Evolutionary conservation across 192 early-diverging fungal genomes (phyloP), one percentile per base, ranked within the genome.

Genomic region (Linderina pennispora): DNA sequence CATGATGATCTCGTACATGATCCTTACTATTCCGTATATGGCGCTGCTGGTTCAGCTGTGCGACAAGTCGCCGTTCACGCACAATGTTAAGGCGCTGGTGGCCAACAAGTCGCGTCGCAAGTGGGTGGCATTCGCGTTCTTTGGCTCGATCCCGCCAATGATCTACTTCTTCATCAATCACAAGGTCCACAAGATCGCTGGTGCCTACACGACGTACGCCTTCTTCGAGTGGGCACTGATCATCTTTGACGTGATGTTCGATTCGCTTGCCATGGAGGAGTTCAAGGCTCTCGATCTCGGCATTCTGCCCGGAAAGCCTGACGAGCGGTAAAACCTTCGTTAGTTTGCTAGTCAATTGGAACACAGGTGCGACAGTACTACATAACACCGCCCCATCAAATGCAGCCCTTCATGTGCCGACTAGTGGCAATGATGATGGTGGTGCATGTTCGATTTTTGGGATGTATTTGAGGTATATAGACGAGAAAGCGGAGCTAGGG

Each of bases 191-290:
- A 59, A 53, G 38, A 64, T 90, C 35, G 71, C 83, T 32, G 85
- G 84, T 65, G 88, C 88, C 2, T 87, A 90, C 48, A 87, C 83
- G 15, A 76, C 61, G 36, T 90, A 90, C 47, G 82, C 85, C 23
- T 88, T 89, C 67, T 90, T 88, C 50, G 87, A 88, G 48, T 90
- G 86, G 87, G 77, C 82, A 9, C 58, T 90, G 17, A 90, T 90
- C 37, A 21, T 85, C n/a, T 84, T 86, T 26, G 82, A 85, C 50
- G 80, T 89, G 14, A 74, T 78, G 46, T 89, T 82, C 50, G 86
- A 88, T 47, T 82, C 82, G n/a, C 74, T 84, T 20, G 77, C 78
- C 48, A 70, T 77, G 49, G 65, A 77, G 35, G 88, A 90, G 61
- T 88, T 88, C 55, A 45, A 57, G 40, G 54, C 54, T 3, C 45